phyloP scores from a whole-genome alignment of 768 basidiomycete genomes.

The Crucibulum laeve region DNA sequence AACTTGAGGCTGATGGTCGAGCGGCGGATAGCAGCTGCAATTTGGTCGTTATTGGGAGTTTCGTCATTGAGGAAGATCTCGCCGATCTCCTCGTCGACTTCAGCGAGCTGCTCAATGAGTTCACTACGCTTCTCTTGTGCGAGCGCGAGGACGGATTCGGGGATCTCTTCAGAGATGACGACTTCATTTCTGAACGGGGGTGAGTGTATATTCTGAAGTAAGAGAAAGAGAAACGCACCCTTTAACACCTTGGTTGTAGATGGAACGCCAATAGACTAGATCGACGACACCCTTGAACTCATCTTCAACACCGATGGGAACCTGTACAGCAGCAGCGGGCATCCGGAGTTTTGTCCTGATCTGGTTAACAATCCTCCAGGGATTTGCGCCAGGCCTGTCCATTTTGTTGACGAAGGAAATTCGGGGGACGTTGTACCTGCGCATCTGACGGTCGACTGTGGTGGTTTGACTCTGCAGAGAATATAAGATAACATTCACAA shows the following conservation, averaged over 20 bases:
- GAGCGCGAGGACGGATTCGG: constrained; percentile 63
- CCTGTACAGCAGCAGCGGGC: constrained; percentile 90
- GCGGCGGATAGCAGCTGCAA: constrained; percentile 83
- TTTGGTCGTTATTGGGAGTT: constrained; percentile 64
- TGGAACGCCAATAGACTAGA: constrained; percentile 88
- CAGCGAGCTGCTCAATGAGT: constrained; percentile 91
- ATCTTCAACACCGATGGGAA: constrained; percentile 90
- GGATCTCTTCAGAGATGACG: constrained; percentile 84
- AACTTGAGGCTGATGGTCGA: constrained; percentile 87
- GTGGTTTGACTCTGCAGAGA: constrained; percentile 85
- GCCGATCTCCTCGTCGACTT: constrained; percentile 93
- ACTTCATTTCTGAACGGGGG: constrained; percentile 61
- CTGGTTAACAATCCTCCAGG: constrained; percentile 91
- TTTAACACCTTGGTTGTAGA: constrained; percentile 93
- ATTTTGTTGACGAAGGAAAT: constrained; percentile 99
- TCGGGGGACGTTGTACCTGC: constrained; percentile 91
- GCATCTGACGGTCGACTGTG: constrained; percentile 98
- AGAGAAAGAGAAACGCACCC: constrained; percentile 54
- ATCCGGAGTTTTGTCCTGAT: constrained; percentile 90
- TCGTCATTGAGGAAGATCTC: constrained; percentile 88
- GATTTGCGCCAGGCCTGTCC: constrained; percentile 97
- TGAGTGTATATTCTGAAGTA: constrained; percentile 1
- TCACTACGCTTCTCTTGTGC: constrained; percentile 84
- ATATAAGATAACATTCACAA: constrained; percentile 1
- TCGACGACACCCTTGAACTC: constrained; percentile 91